phyloP scores from a whole-genome alignment of 2,329 filamentous ascomycete species.

The Tolypocladium pustulatum region DNA sequence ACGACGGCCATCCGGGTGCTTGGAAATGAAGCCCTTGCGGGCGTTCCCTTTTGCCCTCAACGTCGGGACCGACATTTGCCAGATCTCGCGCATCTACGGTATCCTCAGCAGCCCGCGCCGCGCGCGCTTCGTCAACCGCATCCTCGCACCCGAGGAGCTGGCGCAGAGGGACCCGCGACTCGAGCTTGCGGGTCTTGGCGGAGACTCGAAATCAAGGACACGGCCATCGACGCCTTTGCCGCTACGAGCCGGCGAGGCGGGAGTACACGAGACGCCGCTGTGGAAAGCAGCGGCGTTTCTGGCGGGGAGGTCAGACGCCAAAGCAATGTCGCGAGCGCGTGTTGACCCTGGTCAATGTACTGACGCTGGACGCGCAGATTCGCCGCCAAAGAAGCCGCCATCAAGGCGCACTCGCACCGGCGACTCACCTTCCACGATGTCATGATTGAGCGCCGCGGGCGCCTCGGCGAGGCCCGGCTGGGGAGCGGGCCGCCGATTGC shows the following conservation, averaged over 20 bases:
- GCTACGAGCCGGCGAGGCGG: constrained; percentile 1
- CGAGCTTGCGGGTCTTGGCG: not conserved
- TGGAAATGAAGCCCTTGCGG: constrained; percentile 19
- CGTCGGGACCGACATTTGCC: constrained; percentile 73
- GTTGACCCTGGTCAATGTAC: too few relatives aligned
- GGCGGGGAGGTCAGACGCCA: constrained; percentile 20
- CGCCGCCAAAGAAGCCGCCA: constrained; percentile 65
- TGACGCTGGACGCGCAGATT: constrained; percentile 32
- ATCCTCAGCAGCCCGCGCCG: constrained; percentile 39
- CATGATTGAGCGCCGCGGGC: constrained; percentile 24
- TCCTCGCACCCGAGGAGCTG: constrained; percentile 30
- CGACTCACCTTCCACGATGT: constrained; percentile 53
- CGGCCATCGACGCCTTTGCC: not conserved
- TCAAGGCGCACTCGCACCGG: constrained; percentile 58
- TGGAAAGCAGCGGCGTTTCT: constrained; percentile 25
- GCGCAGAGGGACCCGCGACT: constrained; percentile 12
- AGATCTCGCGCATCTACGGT: constrained; percentile 51
- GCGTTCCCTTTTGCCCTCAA: constrained; percentile 55
- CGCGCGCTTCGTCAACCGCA: constrained; percentile 33
- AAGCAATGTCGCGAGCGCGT: not conserved
- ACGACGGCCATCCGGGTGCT: not conserved
- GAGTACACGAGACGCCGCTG: constrained; percentile 11
- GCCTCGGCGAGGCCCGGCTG: constrained; percentile 11
- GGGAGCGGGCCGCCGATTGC: constrained; percentile 34
- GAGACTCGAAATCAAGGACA: not conserved